Evolutionary conservation across 495 filamentous ascomycete species (phyloP).

Genomic region (Tuber microsphaerosporum): DNA sequence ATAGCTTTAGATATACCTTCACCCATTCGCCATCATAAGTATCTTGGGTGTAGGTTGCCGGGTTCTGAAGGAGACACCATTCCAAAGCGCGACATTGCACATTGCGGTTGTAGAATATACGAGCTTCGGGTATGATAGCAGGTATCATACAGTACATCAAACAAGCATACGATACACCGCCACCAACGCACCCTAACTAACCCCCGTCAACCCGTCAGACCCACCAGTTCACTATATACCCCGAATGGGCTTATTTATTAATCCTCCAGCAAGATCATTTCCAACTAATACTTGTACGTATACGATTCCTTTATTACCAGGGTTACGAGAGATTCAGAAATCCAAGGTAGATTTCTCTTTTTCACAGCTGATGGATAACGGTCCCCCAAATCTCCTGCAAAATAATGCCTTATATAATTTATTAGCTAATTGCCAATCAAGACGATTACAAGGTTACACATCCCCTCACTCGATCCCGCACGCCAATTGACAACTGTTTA

Average conservation of each 20-base stretch:
- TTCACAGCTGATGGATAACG: neutral
- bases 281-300: neutral
- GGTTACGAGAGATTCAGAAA: neutral
- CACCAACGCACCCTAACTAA: neutral
- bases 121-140: neutral
- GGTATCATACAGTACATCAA: neutral
- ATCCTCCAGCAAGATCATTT: neutral
- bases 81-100: neutral
- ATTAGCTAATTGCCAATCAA: neutral
- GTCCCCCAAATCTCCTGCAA: neutral
- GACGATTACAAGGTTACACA: neutral
- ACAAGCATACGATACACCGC: neutral
- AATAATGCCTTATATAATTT: neutral
- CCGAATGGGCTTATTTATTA: neutral
- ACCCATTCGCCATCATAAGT: neutral
- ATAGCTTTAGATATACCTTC: neutral
- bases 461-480: neutral
- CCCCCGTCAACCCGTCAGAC: neutral
- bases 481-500: neutral
- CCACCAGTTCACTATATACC: neutral
- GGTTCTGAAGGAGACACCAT: too few species aligned
- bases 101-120: neutral
- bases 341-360: neutral
- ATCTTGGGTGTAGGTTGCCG: neutral
- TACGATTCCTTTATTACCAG: neutral